A percentile compares a stretch with the other conserved stretches of the same genome.
phyloP scores from a whole-genome alignment of 163 green algal genomes.

The Volvox carteri region DNA sequence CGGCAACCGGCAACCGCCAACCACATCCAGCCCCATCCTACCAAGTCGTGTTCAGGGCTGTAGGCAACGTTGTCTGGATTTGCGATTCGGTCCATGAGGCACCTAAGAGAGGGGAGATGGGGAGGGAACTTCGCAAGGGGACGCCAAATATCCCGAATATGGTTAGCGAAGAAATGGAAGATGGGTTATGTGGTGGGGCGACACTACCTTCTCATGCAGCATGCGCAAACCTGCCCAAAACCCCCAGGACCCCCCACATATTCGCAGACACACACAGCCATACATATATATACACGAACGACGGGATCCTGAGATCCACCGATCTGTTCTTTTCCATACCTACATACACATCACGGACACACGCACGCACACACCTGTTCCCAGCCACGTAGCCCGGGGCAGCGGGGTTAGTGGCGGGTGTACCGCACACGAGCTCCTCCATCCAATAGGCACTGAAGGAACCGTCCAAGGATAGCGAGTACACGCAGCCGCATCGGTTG shows the following conservation, averaged over 20 bases:
- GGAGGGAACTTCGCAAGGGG: not conserved
- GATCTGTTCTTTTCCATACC: too few relatives aligned
- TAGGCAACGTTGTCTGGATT: constrained; percentile 76
- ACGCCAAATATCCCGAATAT: not conserved
- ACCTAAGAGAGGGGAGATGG: constrained; percentile 1
- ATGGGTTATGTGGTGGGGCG: too few relatives aligned
- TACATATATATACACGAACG: not conserved
- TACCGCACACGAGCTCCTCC: constrained; percentile 44
- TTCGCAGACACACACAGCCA: not conserved
- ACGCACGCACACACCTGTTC: not conserved
- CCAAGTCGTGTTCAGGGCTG: constrained; percentile 62
- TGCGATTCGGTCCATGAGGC: constrained; percentile 59
- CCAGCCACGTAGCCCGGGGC: not conserved
- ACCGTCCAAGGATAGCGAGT: constrained; percentile 64
- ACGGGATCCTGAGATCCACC: too few relatives aligned
- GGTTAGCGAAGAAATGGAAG: not conserved
- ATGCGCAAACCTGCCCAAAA: not conserved
- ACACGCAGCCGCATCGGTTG: constrained; percentile 82
- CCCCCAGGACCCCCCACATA: not conserved
- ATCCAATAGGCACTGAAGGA: constrained; percentile 60
- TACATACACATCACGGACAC: not conserved
- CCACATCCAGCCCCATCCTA: too few relatives aligned
- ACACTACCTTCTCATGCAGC: too few relatives aligned
- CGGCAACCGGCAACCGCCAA: not conserved
- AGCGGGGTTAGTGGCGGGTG: not conserved